Evolutionary conservation across 257 asterid genomes (phyloP).

Genomic region (Eucommia ulmoides): DNA sequence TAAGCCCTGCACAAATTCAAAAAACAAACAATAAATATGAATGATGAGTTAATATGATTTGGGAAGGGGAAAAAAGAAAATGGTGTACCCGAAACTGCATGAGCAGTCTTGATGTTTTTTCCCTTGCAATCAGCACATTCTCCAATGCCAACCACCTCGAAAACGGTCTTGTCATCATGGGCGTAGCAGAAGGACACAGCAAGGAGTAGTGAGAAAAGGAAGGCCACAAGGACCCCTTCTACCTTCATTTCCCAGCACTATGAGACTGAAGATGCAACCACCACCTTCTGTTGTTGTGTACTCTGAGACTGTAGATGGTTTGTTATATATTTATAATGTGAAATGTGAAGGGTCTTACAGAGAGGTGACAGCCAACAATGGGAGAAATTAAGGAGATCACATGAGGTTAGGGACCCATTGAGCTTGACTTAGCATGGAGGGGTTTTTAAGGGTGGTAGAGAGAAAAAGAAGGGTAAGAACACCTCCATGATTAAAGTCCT

Average conservation of each 20-base stretch:
- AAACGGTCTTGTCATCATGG: conserved; percentile 21
- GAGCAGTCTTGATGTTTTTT: conserved; percentile 20
- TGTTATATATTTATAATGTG: too few species aligned
- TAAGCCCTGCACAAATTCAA: conserved; percentile 48
- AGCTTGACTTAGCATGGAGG: conserved; percentile 19
- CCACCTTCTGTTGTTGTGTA: too few species aligned
- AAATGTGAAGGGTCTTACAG: too few species aligned
- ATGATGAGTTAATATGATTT: background rate
- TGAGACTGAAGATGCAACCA: too few species aligned
- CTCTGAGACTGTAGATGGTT: too few species aligned
- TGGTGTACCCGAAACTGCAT: conserved; percentile 40
- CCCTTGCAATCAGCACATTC: conserved; percentile 47
- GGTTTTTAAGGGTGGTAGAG: too few species aligned
- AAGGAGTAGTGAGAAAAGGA: conserved; percentile 16
- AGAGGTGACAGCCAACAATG: too few species aligned
- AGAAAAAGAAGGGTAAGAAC: background rate
- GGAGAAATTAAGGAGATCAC: conserved; percentile 55
- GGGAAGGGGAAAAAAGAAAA: background rate
- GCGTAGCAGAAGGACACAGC: conserved; percentile 26
- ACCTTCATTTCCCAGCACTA: too few species aligned
- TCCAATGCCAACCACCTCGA: conserved; percentile 43
- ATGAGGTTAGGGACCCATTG: conserved; percentile 67
- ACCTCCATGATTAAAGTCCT: too few species aligned
- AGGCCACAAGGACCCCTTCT: conserved; percentile 15
- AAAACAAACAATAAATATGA: background rate